Evolutionary conservation across 2,329 filamentous ascomycete species (phyloP).

Genomic region (Camptophora hylomeconis): DNA sequence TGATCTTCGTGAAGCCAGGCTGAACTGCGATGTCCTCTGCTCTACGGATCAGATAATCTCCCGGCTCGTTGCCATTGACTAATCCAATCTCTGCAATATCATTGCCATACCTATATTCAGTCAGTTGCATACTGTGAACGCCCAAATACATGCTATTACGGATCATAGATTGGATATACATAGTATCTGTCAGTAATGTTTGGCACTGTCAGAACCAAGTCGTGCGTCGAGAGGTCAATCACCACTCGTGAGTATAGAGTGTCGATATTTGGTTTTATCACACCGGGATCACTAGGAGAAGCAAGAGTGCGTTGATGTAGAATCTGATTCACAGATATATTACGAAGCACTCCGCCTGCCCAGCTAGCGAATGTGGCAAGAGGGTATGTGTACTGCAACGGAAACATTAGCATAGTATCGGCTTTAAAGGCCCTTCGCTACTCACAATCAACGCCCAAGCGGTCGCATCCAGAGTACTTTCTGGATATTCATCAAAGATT

Average conservation of each 20-base stretch:
- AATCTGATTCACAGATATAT: too few relatives aligned
- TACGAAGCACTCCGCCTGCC: too few relatives aligned
- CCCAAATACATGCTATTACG: constrained; percentile 12
- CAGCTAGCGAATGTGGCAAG: too few relatives aligned
- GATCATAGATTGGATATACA: constrained; percentile 19
- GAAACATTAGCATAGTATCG: too few relatives aligned
- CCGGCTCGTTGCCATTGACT: constrained; percentile 8
- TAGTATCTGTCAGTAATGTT: constrained; percentile 18
- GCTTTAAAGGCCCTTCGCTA: too few relatives aligned
- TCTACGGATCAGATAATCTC: constrained; percentile 17
- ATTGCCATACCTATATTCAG: constrained; percentile 16
- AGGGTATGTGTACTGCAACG: too few relatives aligned
- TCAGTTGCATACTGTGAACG: constrained; percentile 1
- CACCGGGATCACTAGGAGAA: background rate
- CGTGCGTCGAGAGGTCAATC: constrained; percentile 18
- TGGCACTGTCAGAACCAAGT: constrained; percentile 18
- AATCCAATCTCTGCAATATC: constrained; percentile 20
- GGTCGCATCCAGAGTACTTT: too few relatives aligned
- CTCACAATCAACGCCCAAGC: too few relatives aligned
- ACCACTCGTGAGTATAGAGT: constrained; percentile 18
- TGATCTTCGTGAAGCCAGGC: too few relatives aligned
- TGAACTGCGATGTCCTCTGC: constrained; percentile 4
- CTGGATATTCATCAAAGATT: too few relatives aligned
- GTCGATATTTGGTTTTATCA: constrained; percentile 18
- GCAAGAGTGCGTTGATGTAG: too few relatives aligned